Percentiles rank a stretch among this genome's conserved stretches.
These are phyloP conservation scores for Mycena olivaceomarginata DNA, from an alignment of 768 basidiomycete genomes.

Conservation along the genomic window DNA sequence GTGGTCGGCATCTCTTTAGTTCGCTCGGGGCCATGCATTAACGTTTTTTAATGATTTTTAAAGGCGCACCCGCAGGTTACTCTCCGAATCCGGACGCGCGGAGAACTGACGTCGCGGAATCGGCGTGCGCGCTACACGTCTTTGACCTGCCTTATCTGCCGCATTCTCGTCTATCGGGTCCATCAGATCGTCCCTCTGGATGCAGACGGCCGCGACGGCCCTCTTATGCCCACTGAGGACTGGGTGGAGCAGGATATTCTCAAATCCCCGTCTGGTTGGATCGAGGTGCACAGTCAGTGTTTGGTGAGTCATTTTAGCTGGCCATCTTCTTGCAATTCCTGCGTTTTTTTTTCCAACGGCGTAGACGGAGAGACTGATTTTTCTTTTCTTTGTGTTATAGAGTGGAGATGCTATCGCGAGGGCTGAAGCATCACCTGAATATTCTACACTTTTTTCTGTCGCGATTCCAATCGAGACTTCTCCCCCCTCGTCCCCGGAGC, in stretches of 20 bases:
- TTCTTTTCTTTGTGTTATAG: slow-evolving; percentile 52
- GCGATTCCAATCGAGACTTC: slow-evolving; percentile 60
- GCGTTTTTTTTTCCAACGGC: slow-evolving; percentile 6
- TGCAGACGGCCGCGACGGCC: slow-evolving; percentile 76
- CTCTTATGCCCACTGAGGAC: slow-evolving; percentile 81
- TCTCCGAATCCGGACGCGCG: slow-evolving; percentile 74
- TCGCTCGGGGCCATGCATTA: slow-evolving; percentile 26
- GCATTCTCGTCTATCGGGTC: slow-evolving; percentile 80
- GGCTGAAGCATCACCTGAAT: slow-evolving; percentile 63
- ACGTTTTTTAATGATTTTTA: slow-evolving; percentile 39
- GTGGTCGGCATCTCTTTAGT: slow-evolving; percentile 68
- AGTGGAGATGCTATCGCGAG: slow-evolving; percentile 59
- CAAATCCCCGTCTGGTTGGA: slow-evolving; percentile 82
- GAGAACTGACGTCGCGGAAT: slow-evolving; percentile 63
- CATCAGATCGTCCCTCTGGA: slow-evolving; percentile 75
- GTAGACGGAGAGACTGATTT: slow-evolving; percentile 21
- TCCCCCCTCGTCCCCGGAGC: slow-evolving; percentile 49
- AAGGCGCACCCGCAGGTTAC: slow-evolving; percentile 85
- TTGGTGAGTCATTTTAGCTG: slow-evolving; percentile 70
- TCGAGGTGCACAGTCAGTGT: slow-evolving; percentile 80
- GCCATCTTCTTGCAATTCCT: not conserved
- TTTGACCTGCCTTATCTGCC: slow-evolving; percentile 83
- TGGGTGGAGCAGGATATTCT: slow-evolving; percentile 87
- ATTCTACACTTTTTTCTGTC: slow-evolving; percentile 67
- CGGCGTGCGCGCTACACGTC: slow-evolving; percentile 77